Evolutionary conservation across 441 rosid genomes (phyloP), one percentile per base, ranked within the genome.

Genomic region (Viola pubescens): DNA sequence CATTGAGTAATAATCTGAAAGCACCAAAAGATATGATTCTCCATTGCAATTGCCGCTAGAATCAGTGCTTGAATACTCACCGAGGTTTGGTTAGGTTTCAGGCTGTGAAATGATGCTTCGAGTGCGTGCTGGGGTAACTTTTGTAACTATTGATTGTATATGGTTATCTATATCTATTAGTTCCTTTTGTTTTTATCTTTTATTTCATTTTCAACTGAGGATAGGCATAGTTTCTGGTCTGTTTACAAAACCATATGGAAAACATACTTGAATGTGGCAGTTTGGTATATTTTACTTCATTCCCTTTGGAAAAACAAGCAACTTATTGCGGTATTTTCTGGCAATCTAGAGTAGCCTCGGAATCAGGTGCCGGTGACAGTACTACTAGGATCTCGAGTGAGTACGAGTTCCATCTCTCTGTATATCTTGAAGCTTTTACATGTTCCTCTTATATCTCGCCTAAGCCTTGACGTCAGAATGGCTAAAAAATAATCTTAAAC

Each of bases 141-240:
- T 70, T 79, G 82, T 78, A 79, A 75, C 84, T 76, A 69, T 49
- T 74, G 76, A 65, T 70, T 72, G 82, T 77, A 77, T 62, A 73
- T 79, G 82, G 34, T 26, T 61, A 56, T 51, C 64, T 62, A 50
- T 65, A 42, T 75, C 59, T 54, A 38, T 67, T 68, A 41, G 52
- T 19, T 41, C 10, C 52, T 58, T 51, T 59, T 59, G 12, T 58
- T 41, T 42, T 45, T 42, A 37, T 42, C 66, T 59, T 3, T 9
- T 64, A 77, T 66, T 73, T 55, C 57, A 51, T 65, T 42, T 45
- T 67, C 13, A 53, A 65, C 57, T 40, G 63, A 69, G 66, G 65
- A 58, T 54, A 2, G 42, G 62, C 73, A 46, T 43, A 60, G 69
- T 62, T 74, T 60, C 38, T 69, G 59, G 60, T 69, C 61, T 52